Evolutionary conservation across 805 yeast species (phyloP).

Genomic region (Myxozyma nipponensis): DNA sequence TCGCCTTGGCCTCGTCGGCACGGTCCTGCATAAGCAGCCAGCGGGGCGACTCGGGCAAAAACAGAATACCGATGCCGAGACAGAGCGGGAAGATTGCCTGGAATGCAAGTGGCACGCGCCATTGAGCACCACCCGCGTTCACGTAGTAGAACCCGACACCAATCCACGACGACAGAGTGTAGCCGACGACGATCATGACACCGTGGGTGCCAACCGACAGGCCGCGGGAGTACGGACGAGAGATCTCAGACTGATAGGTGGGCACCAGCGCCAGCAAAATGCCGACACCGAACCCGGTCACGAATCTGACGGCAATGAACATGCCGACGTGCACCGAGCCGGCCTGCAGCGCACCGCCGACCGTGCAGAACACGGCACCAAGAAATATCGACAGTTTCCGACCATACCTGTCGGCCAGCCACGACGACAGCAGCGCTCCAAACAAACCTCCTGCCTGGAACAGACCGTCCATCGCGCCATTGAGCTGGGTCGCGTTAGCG

Average conservation of each 20-base stretch:
- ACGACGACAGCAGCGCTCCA: conserved; percentile 10
- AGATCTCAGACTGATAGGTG: conserved; percentile 57
- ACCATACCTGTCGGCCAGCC: conserved; percentile 12
- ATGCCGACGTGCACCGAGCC: conserved; percentile 13
- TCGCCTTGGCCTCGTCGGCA: conserved; percentile 51
- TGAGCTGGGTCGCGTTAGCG: conserved; percentile 12
- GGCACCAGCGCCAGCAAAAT: conserved; percentile 59
- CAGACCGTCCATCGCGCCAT: conserved; percentile 16
- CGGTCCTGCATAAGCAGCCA: conserved; percentile 44
- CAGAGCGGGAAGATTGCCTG: conserved; percentile 41
- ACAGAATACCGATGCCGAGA: conserved; percentile 1
- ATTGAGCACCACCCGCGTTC: conserved; percentile 38
- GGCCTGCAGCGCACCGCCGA: conserved; percentile 18
- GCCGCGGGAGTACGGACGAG: conserved; percentile 57
- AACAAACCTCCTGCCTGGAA: conserved; percentile 16
- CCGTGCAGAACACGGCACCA: conserved; percentile 4
- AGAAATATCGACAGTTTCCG: conserved; percentile 10
- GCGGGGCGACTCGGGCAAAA: conserved; percentile 38
- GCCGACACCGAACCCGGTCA: conserved; percentile 55
- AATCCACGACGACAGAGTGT: conserved; percentile 56
- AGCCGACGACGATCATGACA: conserved; percentile 58
- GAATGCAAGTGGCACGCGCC: conserved; percentile 71
- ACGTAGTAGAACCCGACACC: conserved; percentile 35
- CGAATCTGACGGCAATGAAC: conserved; percentile 16
- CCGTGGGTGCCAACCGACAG: conserved; percentile 58